A percentile compares a stretch with the other conserved stretches of the same genome.
Conservation (phyloP, 768 basidiomycete species). For the Pleurotus giganteus region DNA sequence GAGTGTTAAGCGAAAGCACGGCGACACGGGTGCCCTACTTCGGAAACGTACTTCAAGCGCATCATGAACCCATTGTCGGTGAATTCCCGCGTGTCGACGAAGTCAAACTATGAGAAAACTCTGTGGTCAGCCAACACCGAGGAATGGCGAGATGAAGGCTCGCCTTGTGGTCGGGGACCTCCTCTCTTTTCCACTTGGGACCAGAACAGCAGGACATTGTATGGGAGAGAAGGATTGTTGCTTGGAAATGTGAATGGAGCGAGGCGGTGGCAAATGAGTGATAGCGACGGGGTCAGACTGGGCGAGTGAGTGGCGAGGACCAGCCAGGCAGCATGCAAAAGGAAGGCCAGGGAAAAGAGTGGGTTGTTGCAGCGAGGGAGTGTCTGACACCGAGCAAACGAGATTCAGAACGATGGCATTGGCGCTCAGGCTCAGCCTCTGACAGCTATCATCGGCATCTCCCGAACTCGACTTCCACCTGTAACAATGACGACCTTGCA, state of each 20-base stretch:
- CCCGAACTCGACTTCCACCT: conserved; percentile 27
- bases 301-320: conserved; percentile 28
- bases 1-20: neutral
- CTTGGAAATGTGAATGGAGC: conserved; percentile 14
- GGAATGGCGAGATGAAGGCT: conserved; percentile 13
- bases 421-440: too few relatives aligned
- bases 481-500: conserved; percentile 84
- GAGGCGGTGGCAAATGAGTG: conserved; percentile 13
- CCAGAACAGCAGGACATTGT: conserved; percentile 59
- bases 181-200: conserved; percentile 94
- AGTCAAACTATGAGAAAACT: conserved; percentile 74
- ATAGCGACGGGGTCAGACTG: conserved; percentile 17
- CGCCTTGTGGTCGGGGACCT: conserved; percentile 97
- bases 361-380: conserved; percentile 20
- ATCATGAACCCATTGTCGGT: conserved; percentile 83
- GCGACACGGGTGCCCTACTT: neutral
- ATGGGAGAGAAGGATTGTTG: conserved; percentile 23
- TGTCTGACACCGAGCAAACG: conserved; percentile 10
- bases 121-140: conserved; percentile 20
- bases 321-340: conserved; percentile 52
- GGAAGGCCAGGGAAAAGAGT: conserved; percentile 22
- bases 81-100: conserved; percentile 92
- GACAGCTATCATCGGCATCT: conserved; percentile 33
- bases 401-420: conserved; percentile 13
- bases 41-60: conserved; percentile 70